Evolutionary conservation across 2,329 filamentous ascomycete species (phyloP), one percentile per base, ranked within the genome.

Genomic region (Trichoderma polysporum): DNA sequence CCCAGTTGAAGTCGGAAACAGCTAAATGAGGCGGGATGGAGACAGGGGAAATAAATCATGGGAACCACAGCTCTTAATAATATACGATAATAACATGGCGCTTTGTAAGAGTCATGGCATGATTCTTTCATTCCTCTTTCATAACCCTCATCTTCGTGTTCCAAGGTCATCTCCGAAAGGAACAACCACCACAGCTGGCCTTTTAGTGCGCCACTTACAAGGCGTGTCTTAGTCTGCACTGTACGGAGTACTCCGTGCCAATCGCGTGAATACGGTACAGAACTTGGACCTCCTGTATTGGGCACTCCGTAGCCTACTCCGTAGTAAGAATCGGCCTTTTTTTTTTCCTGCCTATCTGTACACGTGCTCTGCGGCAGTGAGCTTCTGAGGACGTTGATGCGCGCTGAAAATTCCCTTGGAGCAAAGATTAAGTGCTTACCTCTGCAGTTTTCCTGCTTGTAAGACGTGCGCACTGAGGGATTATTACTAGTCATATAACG

Each of bases 151-250:
- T 22, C 17, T 45, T 9, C n/a, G 19, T 37, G 39, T 50, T 22
- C 17, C 12, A 56, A 35, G 60, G 60, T 64, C 60, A 64, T 64
- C 37, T 64, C 60, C 60, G 60, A 64, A 64, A 29, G 60, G 50
- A 22, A 39, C 47, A 53, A 53, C 47, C 50, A 39, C 19, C 45
- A 29, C 19, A 56, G 29, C 27, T 33, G 57, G 41, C 5, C 47
- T 17, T 60, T n/a, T 35, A 31, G 33, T 52, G 41, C 58, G 58
- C 58, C 58, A 61, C 54, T 17, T 52, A 31, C 22, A 12, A 52
- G 35, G 41, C 41, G 22, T 45, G 25, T 37, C 10, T n/a, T 50
- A 47, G 22, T 45, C 25, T 37, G 50, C 19, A 35, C 60, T 15
- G 39, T 56, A 33, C 60, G 60, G 60, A 54, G 60, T 54, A 64